Conservation (phyloP, 345 rosid genomes). For the Hibiscus mutabilis region DNA sequence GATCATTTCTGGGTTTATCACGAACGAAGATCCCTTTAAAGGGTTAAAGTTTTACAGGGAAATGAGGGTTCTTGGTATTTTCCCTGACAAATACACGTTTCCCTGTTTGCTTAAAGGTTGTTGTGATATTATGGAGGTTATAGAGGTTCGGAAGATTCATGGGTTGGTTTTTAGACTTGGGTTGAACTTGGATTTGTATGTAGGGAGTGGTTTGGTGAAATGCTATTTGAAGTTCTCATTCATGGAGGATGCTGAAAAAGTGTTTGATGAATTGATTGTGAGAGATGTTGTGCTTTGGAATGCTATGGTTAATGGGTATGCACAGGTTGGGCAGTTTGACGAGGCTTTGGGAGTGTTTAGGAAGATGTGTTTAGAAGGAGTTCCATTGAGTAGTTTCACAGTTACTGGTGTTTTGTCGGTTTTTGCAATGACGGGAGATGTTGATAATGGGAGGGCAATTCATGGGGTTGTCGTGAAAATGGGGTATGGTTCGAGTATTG, state of each 20-base stretch:
- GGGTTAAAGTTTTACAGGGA: conserved; percentile 38
- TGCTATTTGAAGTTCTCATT: conserved; percentile 33
- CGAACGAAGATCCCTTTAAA: conserved; percentile 28
- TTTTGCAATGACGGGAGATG: conserved; percentile 34
- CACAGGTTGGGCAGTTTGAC: conserved; percentile 36
- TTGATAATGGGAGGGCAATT: conserved; percentile 33
- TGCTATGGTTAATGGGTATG: conserved; percentile 54
- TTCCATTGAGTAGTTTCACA: conserved; percentile 31
- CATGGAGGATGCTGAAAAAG: conserved; percentile 36
- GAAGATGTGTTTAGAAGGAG: conserved; percentile 35
- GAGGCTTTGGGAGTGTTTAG: conserved; percentile 37
- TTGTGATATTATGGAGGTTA: conserved; percentile 35
- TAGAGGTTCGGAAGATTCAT: conserved; percentile 43
- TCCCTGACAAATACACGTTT: conserved; percentile 55
- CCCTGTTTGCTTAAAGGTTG: conserved; percentile 53
- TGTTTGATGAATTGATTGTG: conserved; percentile 48
- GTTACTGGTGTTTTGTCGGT: conserved; percentile 46
- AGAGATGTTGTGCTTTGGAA: conserved; percentile 63
- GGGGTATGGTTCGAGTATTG: conserved; percentile 28
- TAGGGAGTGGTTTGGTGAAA: conserved; percentile 45
- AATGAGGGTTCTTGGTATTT: conserved; percentile 34
- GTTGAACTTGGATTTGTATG: conserved; percentile 40
- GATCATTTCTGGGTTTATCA: conserved; percentile 43
- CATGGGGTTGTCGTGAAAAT: conserved; percentile 43
- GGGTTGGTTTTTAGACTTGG: conserved; percentile 47